Percentiles rank a stretch among this genome's conserved stretches.
Evolutionary conservation across 441 rosid genomes (phyloP).

Genomic region (Raphanus hybrid): DNA sequence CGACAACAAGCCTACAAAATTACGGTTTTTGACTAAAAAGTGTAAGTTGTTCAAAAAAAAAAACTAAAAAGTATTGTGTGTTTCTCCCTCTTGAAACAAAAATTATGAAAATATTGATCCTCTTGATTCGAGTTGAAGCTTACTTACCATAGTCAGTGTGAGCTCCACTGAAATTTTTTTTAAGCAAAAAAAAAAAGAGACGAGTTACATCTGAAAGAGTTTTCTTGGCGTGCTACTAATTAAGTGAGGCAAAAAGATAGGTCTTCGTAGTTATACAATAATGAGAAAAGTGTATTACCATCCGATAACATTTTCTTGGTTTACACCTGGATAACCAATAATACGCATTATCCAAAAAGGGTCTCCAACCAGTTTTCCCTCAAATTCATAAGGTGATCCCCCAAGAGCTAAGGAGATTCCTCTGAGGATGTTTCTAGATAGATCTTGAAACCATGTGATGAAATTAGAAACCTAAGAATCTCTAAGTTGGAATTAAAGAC

Average conservation of each 20-base stretch:
- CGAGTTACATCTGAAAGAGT: background rate
- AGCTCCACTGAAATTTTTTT: constrained; percentile 58
- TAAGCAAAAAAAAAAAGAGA: background rate
- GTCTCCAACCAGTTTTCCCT: constrained; percentile 68
- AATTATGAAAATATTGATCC: constrained; percentile 1
- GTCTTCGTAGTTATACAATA: constrained; percentile 4
- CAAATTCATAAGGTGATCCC: constrained; percentile 71
- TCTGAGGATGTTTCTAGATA: constrained; percentile 72
- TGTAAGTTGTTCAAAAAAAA: background rate
- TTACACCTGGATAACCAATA: constrained; percentile 72
- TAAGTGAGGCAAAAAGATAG: background rate
- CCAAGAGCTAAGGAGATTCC: constrained; percentile 78
- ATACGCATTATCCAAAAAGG: constrained; percentile 84
- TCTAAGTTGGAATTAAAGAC: too few relatives aligned
- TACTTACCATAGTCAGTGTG: constrained; percentile 80
- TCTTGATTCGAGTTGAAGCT: background rate
- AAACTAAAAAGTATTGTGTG: background rate
- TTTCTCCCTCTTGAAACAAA: background rate
- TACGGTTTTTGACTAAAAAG: background rate
- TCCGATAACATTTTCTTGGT: constrained; percentile 62
- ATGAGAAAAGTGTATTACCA: constrained; percentile 50
- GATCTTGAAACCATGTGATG: constrained; percentile 39
- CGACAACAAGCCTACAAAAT: constrained; percentile 62
- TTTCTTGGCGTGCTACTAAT: background rate
- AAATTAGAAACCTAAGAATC: too few relatives aligned